phyloP scores from a whole-genome alignment of 495 filamentous ascomycete species.

The Aspergillus steynii region DNA sequence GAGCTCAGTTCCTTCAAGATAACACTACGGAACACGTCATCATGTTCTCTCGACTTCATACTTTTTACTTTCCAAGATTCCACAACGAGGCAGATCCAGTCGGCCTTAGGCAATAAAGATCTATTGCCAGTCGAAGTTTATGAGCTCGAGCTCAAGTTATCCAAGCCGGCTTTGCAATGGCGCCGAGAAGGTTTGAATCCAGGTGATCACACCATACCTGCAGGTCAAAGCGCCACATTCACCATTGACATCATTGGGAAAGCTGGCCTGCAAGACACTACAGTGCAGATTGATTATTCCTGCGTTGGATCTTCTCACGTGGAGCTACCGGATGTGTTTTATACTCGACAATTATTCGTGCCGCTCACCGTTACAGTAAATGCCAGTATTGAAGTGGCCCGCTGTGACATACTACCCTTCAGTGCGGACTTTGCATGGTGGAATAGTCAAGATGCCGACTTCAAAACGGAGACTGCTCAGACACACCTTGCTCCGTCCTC shows the following conservation, averaged over 20 bases:
- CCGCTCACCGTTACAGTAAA: constrained; percentile 89
- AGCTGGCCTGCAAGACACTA: constrained; percentile 76
- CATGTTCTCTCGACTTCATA: constrained; percentile 75
- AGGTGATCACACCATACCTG: constrained; percentile 57
- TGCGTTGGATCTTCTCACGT: constrained; percentile 61
- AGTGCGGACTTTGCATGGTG: constrained; percentile 56
- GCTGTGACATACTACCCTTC: constrained; percentile 78
- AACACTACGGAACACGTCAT: constrained; percentile 77
- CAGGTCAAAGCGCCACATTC: constrained; percentile 70
- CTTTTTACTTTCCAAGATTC: constrained; percentile 90
- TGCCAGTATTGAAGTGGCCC: constrained; percentile 76
- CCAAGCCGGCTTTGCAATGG: constrained; percentile 72
- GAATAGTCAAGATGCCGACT: constrained; percentile 31
- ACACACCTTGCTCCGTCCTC: constrained; percentile 12
- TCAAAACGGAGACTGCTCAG: constrained; percentile 5
- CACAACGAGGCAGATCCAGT: constrained; percentile 71
- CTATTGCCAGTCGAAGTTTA: constrained; percentile 75
- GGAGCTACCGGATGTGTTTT: constrained; percentile 71
- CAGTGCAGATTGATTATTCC: constrained; percentile 83
- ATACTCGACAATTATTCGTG: constrained; percentile 79
- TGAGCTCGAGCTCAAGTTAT: constrained; percentile 77
- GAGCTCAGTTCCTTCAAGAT: constrained; percentile 76
- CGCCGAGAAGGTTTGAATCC: constrained; percentile 51
- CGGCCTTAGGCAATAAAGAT: constrained; percentile 72
- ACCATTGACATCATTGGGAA: constrained; percentile 84